These are phyloP conservation scores for Ceratobasidium sp. DNA, from an alignment of 1,284 basidiomycete species.

Conservation along the genomic window DNA sequence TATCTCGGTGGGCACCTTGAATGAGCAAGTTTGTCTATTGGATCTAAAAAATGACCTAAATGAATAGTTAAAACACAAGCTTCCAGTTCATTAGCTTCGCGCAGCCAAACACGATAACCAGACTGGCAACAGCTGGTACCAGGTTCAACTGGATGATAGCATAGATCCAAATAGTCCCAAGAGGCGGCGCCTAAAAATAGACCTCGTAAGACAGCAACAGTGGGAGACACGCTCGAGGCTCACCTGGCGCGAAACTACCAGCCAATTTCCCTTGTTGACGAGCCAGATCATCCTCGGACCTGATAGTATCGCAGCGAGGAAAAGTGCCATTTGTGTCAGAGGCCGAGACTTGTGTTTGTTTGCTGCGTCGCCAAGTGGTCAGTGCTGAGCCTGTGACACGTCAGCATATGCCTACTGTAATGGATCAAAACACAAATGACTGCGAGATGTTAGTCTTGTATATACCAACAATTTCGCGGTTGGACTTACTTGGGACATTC, in stretches of 20 bases:
- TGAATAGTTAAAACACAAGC: conserved; percentile 20
- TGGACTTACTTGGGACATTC: conserved; percentile 31
- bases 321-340: conserved; percentile 27
- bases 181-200: conserved; percentile 41
- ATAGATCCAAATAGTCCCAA: conserved; percentile 47
- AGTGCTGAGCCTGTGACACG: background rate
- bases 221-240: background rate
- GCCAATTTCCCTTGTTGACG: conserved; percentile 36
- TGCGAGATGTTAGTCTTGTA: background rate
- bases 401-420: conserved; percentile 15
- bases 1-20: conserved; percentile 41
- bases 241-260: conserved; percentile 28
- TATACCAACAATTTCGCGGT: background rate
- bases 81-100: conserved; percentile 44
- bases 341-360: conserved; percentile 37
- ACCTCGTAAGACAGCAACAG: background rate
- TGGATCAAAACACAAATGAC: conserved; percentile 22
- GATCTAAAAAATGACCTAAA: background rate
- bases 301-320: conserved; percentile 24
- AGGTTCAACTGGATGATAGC: conserved; percentile 46
- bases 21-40: conserved; percentile 9
- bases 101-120: conserved; percentile 42
- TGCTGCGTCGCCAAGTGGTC: background rate
- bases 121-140: conserved; percentile 40
- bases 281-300: conserved; percentile 41